Percentiles rank a stretch among this genome's conserved stretches.
Conservation (phyloP, 768 basidiomycete species). For the Lanmaoa rubissima region DNA sequence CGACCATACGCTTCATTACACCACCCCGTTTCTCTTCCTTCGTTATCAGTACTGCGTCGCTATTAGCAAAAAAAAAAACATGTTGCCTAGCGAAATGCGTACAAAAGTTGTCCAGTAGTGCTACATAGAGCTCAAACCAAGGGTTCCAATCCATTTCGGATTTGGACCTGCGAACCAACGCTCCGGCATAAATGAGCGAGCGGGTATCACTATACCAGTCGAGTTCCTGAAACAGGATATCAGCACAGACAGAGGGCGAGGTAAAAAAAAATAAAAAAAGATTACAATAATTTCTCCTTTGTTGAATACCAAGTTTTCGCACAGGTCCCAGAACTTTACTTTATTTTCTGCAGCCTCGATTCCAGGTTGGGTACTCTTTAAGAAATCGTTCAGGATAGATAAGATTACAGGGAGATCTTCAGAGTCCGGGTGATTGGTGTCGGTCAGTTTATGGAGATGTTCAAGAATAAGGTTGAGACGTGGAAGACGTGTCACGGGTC, state of each 20-base stretch:
- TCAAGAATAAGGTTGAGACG: slow-evolving; percentile 74
- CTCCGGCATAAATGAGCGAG: slow-evolving; percentile 65
- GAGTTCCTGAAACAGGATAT: slow-evolving; percentile 57
- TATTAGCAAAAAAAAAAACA: slow-evolving; percentile 1
- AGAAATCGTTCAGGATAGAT: slow-evolving; percentile 62
- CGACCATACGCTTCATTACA: slow-evolving; percentile 48
- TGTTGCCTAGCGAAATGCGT: slow-evolving; percentile 23
- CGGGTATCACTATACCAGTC: slow-evolving; percentile 77
- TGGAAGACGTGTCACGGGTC: slow-evolving; percentile 87
- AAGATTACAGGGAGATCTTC: slow-evolving; percentile 75
- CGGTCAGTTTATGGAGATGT: slow-evolving; percentile 63
- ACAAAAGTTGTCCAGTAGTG: slow-evolving; percentile 79
- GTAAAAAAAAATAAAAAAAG: slow-evolving; percentile 4
- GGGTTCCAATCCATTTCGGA: slow-evolving; percentile 65
- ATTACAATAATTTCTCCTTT: slow-evolving; percentile 81
- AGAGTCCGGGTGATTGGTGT: slow-evolving; percentile 73
- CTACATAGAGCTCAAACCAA: slow-evolving; percentile 69
- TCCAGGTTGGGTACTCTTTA: slow-evolving; percentile 87
- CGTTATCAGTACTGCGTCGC: slow-evolving; percentile 56
- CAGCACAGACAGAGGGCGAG: background rate
- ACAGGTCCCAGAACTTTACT: slow-evolving; percentile 82
- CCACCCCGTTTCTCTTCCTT: slow-evolving; percentile 59
- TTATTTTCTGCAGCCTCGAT: slow-evolving; percentile 90
- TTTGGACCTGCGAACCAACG: slow-evolving; percentile 57
- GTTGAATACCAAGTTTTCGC: slow-evolving; percentile 71